Evolutionary conservation across 176 grass and related monocot species (phyloP).

Genomic region (Hordeum marinum): DNA sequence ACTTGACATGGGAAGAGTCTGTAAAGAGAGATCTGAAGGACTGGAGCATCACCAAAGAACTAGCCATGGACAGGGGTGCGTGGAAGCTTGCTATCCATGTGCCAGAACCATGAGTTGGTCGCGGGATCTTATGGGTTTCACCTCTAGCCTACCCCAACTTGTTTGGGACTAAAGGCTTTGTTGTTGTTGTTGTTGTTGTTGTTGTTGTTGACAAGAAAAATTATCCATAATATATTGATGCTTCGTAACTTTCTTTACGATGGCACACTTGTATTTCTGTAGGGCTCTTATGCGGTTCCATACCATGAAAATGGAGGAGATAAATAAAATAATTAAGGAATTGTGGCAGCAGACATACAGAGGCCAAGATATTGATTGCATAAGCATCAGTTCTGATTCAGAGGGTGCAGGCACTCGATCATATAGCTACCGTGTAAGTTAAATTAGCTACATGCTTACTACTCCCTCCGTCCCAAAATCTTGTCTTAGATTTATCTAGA

Average conservation of each 20-base stretch:
- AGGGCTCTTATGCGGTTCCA: slow-evolving; percentile 97
- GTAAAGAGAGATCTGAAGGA: too few relatives aligned
- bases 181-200: too few relatives aligned
- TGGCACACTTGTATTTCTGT: slow-evolving; percentile 12
- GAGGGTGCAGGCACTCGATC: slow-evolving; percentile 90
- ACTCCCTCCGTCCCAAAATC: too few relatives aligned
- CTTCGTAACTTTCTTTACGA: background rate
- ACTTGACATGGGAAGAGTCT: too few relatives aligned
- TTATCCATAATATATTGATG: background rate
- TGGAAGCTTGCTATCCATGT: too few relatives aligned
- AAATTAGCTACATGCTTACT: slow-evolving; percentile 21
- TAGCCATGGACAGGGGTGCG: too few relatives aligned
- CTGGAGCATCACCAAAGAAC: too few relatives aligned
- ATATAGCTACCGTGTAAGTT: slow-evolving; percentile 90
- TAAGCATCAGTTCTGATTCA: slow-evolving; percentile 91
- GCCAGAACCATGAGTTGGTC: too few relatives aligned
- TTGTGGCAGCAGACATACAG: slow-evolving; percentile 98
- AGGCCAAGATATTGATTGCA: slow-evolving; percentile 95
- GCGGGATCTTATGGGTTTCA: too few relatives aligned
- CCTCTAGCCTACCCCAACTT: too few relatives aligned
- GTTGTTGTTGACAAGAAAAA: background rate
- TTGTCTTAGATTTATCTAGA: too few relatives aligned
- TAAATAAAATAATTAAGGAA: slow-evolving; percentile 99
- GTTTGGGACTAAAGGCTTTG: too few relatives aligned
- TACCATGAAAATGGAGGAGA: slow-evolving; percentile 99